Evolutionary conservation across 495 filamentous ascomycete genomes (phyloP).

Genomic region (Neurospora africana): DNA sequence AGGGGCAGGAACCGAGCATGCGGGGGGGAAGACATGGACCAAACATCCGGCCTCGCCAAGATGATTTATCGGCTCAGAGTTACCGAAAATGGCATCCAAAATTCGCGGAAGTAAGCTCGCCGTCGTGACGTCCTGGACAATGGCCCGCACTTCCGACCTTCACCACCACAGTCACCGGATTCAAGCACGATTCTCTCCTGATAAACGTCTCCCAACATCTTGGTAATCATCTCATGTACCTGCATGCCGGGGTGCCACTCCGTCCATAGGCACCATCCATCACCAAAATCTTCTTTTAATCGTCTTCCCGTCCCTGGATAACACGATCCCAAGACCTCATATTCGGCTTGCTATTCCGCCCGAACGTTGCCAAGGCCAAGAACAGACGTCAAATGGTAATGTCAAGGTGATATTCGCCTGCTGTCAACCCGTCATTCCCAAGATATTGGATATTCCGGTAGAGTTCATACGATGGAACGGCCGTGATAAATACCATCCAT

Average conservation of each 20-base stretch:
- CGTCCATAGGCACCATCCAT: not conserved
- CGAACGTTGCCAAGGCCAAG: not conserved
- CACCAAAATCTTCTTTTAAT: not conserved
- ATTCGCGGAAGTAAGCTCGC: not conserved
- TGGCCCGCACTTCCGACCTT: not conserved
- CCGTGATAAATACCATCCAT: not conserved
- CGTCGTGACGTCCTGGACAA: not conserved
- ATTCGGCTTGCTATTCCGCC: not conserved
- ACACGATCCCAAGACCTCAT: not conserved
- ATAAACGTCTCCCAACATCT: not conserved
- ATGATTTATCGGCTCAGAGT: not conserved
- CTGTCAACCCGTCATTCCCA: not conserved
- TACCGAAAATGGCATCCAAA: not conserved
- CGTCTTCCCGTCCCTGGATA: not conserved
- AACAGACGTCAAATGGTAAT: not conserved
- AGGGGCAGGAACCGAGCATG: not conserved
- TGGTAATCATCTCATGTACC: not conserved
- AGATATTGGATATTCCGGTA: not conserved
- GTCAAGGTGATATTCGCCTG: not conserved
- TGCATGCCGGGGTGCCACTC: not conserved
- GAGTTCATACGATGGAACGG: not conserved
- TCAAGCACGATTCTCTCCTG: not conserved
- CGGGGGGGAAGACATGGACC: too few relatives aligned
- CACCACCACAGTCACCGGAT: not conserved
- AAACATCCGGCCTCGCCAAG: too few relatives aligned